These are phyloP conservation scores for Penicillium arizonense DNA, from an alignment of 495 filamentous ascomycete genomes.

Conservation along the genomic window DNA sequence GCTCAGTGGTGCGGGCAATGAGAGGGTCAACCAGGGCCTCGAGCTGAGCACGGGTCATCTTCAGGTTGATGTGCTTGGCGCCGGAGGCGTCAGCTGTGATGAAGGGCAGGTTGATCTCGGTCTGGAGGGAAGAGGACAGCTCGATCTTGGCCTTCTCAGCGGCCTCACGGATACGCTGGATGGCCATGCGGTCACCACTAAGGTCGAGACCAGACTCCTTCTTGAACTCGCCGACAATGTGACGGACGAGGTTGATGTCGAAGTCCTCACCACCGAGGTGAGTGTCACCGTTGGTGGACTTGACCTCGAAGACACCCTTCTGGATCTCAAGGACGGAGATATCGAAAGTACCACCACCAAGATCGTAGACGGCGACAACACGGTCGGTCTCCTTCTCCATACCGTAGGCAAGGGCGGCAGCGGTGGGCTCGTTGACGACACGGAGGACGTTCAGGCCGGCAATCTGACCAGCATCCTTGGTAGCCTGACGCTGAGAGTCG, in stretches of 20 bases:
- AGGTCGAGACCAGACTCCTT: constrained; percentile 91
- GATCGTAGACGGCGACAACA: constrained; percentile 93
- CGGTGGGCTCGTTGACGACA: constrained; percentile 96
- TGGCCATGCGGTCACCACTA: constrained; percentile 92
- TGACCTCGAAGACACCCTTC: constrained; percentile 97
- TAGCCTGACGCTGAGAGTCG: constrained; percentile 95
- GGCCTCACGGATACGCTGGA: constrained; percentile 98
- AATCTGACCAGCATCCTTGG: constrained; percentile 97
- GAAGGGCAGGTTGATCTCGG: constrained; percentile 96
- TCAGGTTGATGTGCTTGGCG: constrained; percentile 95
- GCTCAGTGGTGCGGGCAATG: constrained; percentile 82
- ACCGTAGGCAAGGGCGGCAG: constrained; percentile 92
- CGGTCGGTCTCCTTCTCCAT: constrained; percentile 90
- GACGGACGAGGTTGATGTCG: constrained; percentile 92
- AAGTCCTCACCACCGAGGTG: constrained; percentile 99
- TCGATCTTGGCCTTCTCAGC: constrained; percentile 99
- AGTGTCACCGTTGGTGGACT: constrained; percentile 98
- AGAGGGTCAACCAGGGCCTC: constrained; percentile 91
- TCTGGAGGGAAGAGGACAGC: constrained; percentile 92
- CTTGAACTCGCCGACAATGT: constrained; percentile 96
- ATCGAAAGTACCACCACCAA: constrained; percentile 98
- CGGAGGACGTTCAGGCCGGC: constrained; percentile 92
- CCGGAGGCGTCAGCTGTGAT: constrained; percentile 94
- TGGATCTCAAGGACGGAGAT: constrained; percentile 97
- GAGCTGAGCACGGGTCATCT: constrained; percentile 90